Evolutionary conservation across 345 rosid genomes (phyloP), one percentile per base, ranked within the genome.

Genomic region (Mercurialis annua): DNA sequence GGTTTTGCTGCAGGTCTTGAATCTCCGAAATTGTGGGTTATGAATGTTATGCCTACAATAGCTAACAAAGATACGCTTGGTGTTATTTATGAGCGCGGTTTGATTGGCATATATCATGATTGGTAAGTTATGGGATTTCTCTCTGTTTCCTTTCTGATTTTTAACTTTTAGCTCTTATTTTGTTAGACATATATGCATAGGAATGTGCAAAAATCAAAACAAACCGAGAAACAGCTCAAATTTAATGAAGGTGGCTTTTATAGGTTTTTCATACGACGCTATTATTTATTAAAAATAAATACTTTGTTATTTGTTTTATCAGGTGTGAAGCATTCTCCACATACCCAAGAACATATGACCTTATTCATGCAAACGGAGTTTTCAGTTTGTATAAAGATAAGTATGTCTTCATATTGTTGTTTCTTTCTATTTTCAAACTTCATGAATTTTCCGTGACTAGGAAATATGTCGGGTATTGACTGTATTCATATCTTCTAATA

Each of bases 271-370:
- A 15, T 53, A 23, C 15, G 8, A n/a, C 59, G 18, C 48, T 24
- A 48, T 68, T 33, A 1, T 69, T 24, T 42, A 20, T 49, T 24
- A 38, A 27, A 3, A 27, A 12, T 17, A 3, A 27, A 12, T 17
- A 18, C 34, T 7, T 58, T 62, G 38, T 61, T 29, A 46, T 46
- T 27, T 17, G 49, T 38, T 52, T 40, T 17, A 64, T 20, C 69
- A 75, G 78, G 78, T 75, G 78, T 54, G 78, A 75, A 66, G 78
- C 64, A 29, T 75, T 75, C 71, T 75, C 78, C 36, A 69, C 78
- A 10, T 75, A 74, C 34, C 78, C 78, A 30, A 75, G 78, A 57
- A 75, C 78, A 6, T 75, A 75, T 47, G 78, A 75, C 47, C 78
- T 75, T 31, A 75, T 75, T 52, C 78, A 75, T 47, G 78, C 78